Percentiles rank a stretch among this genome's conserved stretches.
These are phyloP conservation scores for Globisporangium paddicum DNA, from an alignment of 352 stramenopile species.

Conservation along the genomic window DNA sequence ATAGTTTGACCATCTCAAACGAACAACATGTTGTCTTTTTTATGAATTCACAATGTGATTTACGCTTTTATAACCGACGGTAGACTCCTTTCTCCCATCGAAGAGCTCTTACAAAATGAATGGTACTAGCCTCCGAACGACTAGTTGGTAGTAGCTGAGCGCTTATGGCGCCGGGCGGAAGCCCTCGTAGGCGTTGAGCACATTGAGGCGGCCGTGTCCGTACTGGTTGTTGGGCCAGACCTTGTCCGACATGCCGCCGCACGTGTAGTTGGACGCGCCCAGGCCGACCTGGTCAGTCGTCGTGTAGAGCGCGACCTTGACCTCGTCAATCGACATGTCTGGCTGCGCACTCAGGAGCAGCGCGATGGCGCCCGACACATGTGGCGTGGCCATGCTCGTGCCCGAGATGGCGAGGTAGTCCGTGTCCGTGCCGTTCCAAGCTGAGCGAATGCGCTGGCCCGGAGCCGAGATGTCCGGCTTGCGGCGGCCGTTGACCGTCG, in stretches of 20 bases:
- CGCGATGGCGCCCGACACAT: conserved; percentile 19
- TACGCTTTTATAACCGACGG: no score
- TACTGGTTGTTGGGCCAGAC: conserved; percentile 38
- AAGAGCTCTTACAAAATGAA: no score
- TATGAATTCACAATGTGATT: no score
- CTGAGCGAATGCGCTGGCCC: conserved; percentile 10
- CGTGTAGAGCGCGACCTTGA: conserved; percentile 3
- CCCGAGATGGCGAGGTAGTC: conserved; percentile 10
- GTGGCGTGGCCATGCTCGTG: conserved; percentile 22
- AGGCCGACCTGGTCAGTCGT: conserved; percentile 11
- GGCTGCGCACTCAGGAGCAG: conserved; percentile 16
- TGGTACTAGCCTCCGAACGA: no score
- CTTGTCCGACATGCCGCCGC: conserved; percentile 17
- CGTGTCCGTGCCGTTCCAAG: neutral
- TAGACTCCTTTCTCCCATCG: no score
- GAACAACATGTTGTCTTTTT: no score
- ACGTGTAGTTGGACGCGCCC: conserved; percentile 12
- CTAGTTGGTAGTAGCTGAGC: no score
- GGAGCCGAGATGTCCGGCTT: conserved; percentile 28
- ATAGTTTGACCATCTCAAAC: no score
- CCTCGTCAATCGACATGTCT: conserved; percentile 3
- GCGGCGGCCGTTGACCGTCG: conserved; percentile 6
- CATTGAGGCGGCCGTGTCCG: conserved; percentile 20
- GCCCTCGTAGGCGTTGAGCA: conserved; percentile 18
- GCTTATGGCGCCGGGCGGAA: conserved; percentile 11